Percentiles rank a stretch among this genome's conserved stretches.
Conservation (phyloP, 352 stramenopile genomes). For the Aphanomyces astaci region DNA sequence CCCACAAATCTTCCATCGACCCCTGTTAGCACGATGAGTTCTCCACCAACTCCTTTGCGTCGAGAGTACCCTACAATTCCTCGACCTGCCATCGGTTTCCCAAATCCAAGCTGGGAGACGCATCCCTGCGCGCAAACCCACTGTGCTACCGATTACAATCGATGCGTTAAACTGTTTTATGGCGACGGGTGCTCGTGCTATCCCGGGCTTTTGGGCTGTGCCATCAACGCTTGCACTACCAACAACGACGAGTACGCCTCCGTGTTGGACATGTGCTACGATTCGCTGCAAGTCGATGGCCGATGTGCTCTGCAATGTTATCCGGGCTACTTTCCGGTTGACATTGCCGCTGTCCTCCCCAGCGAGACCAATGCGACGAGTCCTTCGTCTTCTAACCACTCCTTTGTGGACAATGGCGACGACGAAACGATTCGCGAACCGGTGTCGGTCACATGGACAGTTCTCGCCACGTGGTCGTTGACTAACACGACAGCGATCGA, state of each 20-base stretch:
- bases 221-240: background rate
- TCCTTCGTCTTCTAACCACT: no score
- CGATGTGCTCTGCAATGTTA: background rate
- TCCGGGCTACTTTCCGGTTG: background rate
- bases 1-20: no score
- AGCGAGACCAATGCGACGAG: background rate
- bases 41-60: background rate
- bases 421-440: background rate
- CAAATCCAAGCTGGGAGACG: background rate
- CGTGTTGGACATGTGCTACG: background rate
- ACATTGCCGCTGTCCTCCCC: background rate
- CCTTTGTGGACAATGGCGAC: no score
- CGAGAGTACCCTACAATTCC: background rate
- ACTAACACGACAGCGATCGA: background rate
- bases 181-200: conserved; percentile 22
- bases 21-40: no score
- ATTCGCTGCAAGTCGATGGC: background rate
- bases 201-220: conserved; percentile 12
- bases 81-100: background rate
- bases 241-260: background rate
- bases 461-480: background rate
- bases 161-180: background rate
- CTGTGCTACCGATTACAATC: background rate
- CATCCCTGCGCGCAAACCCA: conserved; percentile 5
- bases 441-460: background rate